These are phyloP conservation scores for Thamnidium elegans DNA, from an alignment of 192 early-diverging fungal species.

Conservation along the genomic window DNA sequence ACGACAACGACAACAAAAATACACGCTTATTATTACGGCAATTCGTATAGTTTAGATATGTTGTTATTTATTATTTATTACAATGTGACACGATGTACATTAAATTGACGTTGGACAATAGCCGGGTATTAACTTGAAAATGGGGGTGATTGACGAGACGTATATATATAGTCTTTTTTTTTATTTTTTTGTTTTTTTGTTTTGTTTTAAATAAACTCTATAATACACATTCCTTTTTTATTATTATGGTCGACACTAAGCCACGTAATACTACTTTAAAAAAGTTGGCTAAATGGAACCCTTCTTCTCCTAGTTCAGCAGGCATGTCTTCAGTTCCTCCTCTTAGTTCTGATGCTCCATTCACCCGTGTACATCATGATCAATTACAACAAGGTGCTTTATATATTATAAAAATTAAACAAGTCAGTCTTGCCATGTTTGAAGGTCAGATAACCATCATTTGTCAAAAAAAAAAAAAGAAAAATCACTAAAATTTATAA, in stretches of 20 bases:
- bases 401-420: constrained; percentile 33
- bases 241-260: constrained; percentile 7
- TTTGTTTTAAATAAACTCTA: no score
- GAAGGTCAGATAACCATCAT: constrained; percentile 18
- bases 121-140: no score
- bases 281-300: constrained; percentile 14
- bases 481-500: constrained; percentile 1
- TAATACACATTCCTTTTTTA: no score
- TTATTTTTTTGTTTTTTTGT: no score
- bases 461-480: neutral
- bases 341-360: constrained; percentile 13
- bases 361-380: constrained; percentile 28
- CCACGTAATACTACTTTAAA: constrained; percentile 9
- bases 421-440: constrained; percentile 28
- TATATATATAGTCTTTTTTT: no score
- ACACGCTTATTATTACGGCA: no score
- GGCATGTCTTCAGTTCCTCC: neutral
- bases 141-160: no score
- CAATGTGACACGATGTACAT: no score
- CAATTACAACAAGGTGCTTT: constrained; percentile 26
- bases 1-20: no score
- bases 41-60: no score
- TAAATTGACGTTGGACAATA: no score
- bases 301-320: neutral
- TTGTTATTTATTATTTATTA: no score